Evolutionary conservation across 305 asterid genomes (phyloP), one percentile per base, ranked within the genome.

Genomic region (Rubia peregrina): DNA sequence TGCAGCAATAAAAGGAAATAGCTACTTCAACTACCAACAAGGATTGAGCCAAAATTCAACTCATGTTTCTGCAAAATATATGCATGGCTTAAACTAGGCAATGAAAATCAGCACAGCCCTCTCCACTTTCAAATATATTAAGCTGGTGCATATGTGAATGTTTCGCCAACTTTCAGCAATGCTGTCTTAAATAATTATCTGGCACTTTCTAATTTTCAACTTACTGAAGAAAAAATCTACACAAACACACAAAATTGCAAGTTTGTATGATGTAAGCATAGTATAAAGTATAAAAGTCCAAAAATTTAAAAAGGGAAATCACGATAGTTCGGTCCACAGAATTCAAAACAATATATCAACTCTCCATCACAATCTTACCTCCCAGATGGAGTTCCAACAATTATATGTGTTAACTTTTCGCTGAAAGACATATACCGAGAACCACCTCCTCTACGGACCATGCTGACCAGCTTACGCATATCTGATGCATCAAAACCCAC

Each of bases 381-480:
- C 71, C 90, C 94, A 5, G 91, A 83, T 60, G 97, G 99, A 75
- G 83, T 79, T 80, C 98, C 98, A 81, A 88, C 96, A 49, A 95
- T 73, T 81, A 91, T 83, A 80, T 94, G 99, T 17, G 99, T 91
- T 84, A 91, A 78, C 71, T 90, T 91, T 72, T 91, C 96, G 71
- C 77, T 80, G 73, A 88, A 77, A 67, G 88, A 86, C 97, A 85
- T 87, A 76, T 87, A 90, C 51, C 98, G 99, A 79, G 98, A 91
- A 68, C 98, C 98, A 71, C 99, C 99, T 22, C 99, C 99, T 78
- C 72, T 87, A 70, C 96, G 95, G 72, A 94, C 87, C 91, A 94
- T 86, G 85, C 84, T 86, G 75, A 95, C 98, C 73, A 95, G 83
- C 80, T 83, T 87, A 79, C 99, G 88, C 83, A 88, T 71, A 72